These are phyloP conservation scores for Colletotrichum caudatum DNA, from an alignment of 2,329 filamentous ascomycete genomes.

Conservation along the genomic window DNA sequence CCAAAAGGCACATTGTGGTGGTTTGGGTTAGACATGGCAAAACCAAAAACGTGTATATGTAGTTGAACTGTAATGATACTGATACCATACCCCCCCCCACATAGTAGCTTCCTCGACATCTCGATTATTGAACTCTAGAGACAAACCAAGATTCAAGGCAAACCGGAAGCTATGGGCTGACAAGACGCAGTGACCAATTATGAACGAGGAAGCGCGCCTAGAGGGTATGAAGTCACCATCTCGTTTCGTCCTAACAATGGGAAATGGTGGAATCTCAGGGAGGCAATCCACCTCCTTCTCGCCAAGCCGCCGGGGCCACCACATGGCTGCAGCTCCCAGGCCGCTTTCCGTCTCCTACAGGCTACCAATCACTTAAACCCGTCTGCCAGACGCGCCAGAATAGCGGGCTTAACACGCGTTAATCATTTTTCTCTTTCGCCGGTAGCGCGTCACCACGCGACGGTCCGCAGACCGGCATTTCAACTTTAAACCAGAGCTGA, in stretches of 20 bases:
- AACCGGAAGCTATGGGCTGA: background rate
- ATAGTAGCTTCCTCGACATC: background rate
- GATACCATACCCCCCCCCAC: conserved; percentile 1
- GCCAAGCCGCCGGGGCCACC: conserved; percentile 23
- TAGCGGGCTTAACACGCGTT: conserved; percentile 31
- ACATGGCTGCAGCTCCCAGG: conserved; percentile 36
- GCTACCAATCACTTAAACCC: conserved; percentile 25
- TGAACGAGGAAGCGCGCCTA: background rate
- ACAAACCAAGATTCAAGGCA: background rate
- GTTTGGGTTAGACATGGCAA: conserved; percentile 25
- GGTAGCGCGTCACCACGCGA: conserved; percentile 38
- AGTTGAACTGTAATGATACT: conserved; percentile 38
- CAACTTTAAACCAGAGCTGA: conserved; percentile 13
- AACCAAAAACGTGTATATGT: conserved; percentile 33
- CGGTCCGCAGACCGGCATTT: conserved; percentile 32
- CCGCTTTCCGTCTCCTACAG: conserved; percentile 10
- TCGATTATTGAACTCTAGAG: background rate
- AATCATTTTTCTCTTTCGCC: conserved; percentile 17
- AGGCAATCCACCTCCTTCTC: conserved; percentile 1
- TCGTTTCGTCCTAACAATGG: conserved; percentile 3
- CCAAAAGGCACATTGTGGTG: conserved; percentile 25
- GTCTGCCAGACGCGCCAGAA: conserved; percentile 27
- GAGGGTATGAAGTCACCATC: conserved; percentile 32
- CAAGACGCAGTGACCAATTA: conserved; percentile 25
- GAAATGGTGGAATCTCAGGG: conserved; percentile 19